These are phyloP conservation scores for Hanseniaspora lindneri DNA, from an alignment of 805 yeast genomes.

Conservation along the genomic window DNA sequence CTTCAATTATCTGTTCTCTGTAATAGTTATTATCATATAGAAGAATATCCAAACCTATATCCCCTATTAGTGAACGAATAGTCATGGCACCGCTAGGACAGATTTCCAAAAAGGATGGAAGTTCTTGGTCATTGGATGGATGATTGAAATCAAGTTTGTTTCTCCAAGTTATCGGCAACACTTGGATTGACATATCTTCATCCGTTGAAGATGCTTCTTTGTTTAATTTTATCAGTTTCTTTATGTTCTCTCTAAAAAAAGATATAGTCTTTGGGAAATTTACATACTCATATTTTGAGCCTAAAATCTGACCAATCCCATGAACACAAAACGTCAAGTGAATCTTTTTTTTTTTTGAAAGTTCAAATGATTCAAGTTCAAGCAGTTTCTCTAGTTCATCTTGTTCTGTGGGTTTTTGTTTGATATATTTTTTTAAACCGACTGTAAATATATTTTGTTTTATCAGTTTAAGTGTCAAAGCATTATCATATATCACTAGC, in stretches of 20 bases:
- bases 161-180: conserved; percentile 87
- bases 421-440: conserved; percentile 6
- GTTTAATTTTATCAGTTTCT: conserved; percentile 32
- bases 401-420: background rate
- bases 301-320: conserved; percentile 87
- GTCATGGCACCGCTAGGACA: conserved; percentile 70
- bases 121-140: conserved; percentile 35
- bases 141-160: conserved; percentile 53
- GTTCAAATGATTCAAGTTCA: background rate
- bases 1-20: conserved; percentile 46
- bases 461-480: conserved; percentile 1
- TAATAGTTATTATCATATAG: conserved; percentile 66
- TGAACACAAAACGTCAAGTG: conserved; percentile 76
- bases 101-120: conserved; percentile 59
- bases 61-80: conserved; percentile 67
- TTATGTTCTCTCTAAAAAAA: conserved; percentile 47
- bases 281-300: conserved; percentile 63
- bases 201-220: conserved; percentile 33
- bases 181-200: conserved; percentile 56
- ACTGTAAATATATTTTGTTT: conserved; percentile 8
- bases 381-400: background rate
- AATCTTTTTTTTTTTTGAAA: conserved; percentile 3
- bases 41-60: conserved; percentile 72
- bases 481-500: conserved; percentile 4
- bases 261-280: conserved; percentile 81